Evolutionary conservation across 2,329 filamentous ascomycete species (phyloP).

Genomic region (Alternaria brassicae): DNA sequence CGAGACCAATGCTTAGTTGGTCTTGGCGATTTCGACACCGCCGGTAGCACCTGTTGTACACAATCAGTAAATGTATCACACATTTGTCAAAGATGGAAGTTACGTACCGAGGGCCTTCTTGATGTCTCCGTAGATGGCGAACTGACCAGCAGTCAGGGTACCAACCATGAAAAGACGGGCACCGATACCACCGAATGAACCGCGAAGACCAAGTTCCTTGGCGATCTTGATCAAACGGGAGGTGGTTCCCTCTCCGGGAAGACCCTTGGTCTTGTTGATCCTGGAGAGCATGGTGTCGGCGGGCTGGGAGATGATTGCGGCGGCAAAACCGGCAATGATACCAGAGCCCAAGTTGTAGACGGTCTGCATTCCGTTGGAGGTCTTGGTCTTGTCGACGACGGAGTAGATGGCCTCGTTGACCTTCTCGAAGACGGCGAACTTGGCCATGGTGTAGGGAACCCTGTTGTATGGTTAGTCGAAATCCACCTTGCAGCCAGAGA

Average conservation of each 20-base stretch:
- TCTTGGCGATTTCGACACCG: constrained; percentile 57
- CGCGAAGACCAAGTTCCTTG: constrained; percentile 81
- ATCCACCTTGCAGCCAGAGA: neutral
- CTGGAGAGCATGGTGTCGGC: constrained; percentile 94
- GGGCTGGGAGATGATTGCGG: constrained; percentile 85
- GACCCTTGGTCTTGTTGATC: constrained; percentile 94
- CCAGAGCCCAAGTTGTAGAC: constrained; percentile 84
- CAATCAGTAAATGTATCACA: neutral
- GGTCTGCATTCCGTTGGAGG: constrained; percentile 75
- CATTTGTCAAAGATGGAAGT: too few relatives aligned
- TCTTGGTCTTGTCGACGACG: constrained; percentile 71
- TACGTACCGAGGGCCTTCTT: constrained; percentile 56
- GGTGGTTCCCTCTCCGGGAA: constrained; percentile 82
- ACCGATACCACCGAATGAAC: constrained; percentile 81
- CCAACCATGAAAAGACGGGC: constrained; percentile 75
- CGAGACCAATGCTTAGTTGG: constrained; percentile 13
- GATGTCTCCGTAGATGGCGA: constrained; percentile 78
- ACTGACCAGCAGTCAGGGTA: constrained; percentile 70
- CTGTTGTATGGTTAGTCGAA: constrained; percentile 53
- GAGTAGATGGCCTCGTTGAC: constrained; percentile 77
- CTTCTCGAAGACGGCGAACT: constrained; percentile 95
- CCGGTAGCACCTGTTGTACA: constrained; percentile 61
- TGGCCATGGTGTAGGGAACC: constrained; percentile 93
- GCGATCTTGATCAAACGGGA: constrained; percentile 85
- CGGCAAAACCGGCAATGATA: constrained; percentile 85